These are phyloP conservation scores for Carex scoparia DNA, from an alignment of 176 grass and related monocot species.

Conservation along the genomic window DNA sequence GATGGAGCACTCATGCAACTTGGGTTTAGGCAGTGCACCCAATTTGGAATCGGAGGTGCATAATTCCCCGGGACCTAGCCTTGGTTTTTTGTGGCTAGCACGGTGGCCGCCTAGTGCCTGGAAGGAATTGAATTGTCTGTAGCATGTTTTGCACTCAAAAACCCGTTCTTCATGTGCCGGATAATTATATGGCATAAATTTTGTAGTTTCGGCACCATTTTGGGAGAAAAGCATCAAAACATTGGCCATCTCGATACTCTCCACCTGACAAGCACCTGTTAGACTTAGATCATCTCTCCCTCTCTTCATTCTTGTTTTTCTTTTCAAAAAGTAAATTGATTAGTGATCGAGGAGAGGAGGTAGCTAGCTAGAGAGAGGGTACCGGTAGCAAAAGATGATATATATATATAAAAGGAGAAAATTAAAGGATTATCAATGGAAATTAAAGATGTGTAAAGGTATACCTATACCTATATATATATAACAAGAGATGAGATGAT, in stretches of 20 bases:
- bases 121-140: conserved; percentile 71
- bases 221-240: conserved; percentile 62
- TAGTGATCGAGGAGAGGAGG: too few species aligned
- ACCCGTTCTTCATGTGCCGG: conserved; percentile 31
- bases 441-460: neutral
- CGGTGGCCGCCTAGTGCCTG: conserved; percentile 94
- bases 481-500: neutral
- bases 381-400: neutral
- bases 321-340: neutral
- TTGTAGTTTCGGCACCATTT: conserved; percentile 2
- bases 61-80: conserved; percentile 20
- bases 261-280: conserved; percentile 28
- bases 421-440: neutral
- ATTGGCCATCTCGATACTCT: conserved; percentile 49
- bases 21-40: conserved; percentile 42
- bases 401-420: neutral
- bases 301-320: conserved; percentile 37
- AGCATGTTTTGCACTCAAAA: conserved; percentile 98
- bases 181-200: neutral
- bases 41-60: neutral
- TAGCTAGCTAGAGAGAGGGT: neutral
- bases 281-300: conserved; percentile 32
- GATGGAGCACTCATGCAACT: conserved; percentile 84
- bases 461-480: neutral
- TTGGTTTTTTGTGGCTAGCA: conserved; percentile 89